Conservation (phyloP, 2,329 filamentous ascomycete genomes). For the Arthrobotrys pseudoclavata region DNA sequence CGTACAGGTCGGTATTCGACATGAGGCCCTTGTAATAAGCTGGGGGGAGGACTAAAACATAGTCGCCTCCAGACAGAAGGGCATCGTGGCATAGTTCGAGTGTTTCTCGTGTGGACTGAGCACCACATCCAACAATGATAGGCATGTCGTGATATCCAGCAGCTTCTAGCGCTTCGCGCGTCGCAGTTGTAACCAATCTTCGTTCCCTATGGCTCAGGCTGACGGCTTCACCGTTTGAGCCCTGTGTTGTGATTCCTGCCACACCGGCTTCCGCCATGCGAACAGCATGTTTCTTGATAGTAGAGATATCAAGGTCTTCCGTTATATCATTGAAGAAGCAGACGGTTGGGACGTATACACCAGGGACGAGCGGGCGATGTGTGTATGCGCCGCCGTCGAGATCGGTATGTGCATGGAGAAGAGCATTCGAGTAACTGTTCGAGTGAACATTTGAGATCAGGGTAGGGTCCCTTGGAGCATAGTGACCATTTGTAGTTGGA, state of each 20-base stretch:
- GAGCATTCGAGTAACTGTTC: slow-evolving; percentile 48
- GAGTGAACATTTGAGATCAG: slow-evolving; percentile 47
- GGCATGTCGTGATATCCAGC: slow-evolving; percentile 82
- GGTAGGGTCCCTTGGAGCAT: slow-evolving; percentile 47
- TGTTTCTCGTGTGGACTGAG: slow-evolving; percentile 85
- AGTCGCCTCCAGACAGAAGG: slow-evolving; percentile 79
- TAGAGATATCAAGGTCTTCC: slow-evolving; percentile 84
- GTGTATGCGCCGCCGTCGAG: slow-evolving; percentile 63
- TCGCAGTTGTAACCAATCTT: slow-evolving; percentile 79
- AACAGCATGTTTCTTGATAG: slow-evolving; percentile 83
- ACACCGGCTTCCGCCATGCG: slow-evolving; percentile 83
- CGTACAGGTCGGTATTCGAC: slow-evolving; percentile 79
- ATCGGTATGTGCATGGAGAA: slow-evolving; percentile 50
- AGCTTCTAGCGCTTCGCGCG: slow-evolving; percentile 83
- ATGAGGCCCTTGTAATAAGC: slow-evolving; percentile 85
- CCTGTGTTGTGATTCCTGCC: slow-evolving; percentile 86
- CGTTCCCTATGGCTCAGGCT: slow-evolving; percentile 86
- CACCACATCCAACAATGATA: slow-evolving; percentile 84
- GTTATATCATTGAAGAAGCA: slow-evolving; percentile 89
- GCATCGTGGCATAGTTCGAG: slow-evolving; percentile 79
- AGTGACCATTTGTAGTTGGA: slow-evolving; percentile 59
- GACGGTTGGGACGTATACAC: slow-evolving; percentile 90
- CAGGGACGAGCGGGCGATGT: slow-evolving; percentile 77
- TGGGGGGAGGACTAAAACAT: slow-evolving; percentile 82
- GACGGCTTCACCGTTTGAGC: slow-evolving; percentile 90